Evolutionary conservation across 192 early-diverging fungal species (phyloP).

Genomic region (Backusella parvicylindrica): DNA sequence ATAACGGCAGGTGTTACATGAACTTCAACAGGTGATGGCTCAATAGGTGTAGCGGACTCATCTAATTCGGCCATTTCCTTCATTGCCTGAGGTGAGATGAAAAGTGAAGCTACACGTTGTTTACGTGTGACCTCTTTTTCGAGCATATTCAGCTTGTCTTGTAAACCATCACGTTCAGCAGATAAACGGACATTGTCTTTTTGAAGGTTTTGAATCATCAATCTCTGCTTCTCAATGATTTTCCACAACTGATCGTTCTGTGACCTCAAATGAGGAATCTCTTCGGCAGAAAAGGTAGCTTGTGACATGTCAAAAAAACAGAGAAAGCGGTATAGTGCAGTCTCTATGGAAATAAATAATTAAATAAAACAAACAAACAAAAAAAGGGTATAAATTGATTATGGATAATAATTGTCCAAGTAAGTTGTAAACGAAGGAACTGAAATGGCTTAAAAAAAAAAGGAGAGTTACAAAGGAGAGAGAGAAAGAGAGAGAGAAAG

Average conservation of each 20-base stretch:
- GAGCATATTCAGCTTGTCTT: constrained; percentile 22
- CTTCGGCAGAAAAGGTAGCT: neutral
- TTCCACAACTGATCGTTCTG: constrained; percentile 90
- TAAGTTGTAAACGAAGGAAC: neutral
- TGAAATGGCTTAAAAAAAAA: neutral
- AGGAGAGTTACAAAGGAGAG: neutral
- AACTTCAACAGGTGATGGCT: neutral
- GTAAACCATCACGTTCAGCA: constrained; percentile 41
- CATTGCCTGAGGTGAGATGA: constrained; percentile 14
- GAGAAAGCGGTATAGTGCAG: neutral
- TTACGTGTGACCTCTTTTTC: constrained; percentile 6
- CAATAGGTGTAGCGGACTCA: neutral
- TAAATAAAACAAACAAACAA: neutral
- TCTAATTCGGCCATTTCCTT: neutral
- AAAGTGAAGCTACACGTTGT: constrained; percentile 6
- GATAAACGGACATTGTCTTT: constrained; percentile 44
- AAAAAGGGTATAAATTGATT: constrained; percentile 1
- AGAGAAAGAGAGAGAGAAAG: neutral
- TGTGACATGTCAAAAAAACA: neutral
- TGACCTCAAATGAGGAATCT: neutral
- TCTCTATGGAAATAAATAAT: neutral
- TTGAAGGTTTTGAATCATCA: constrained; percentile 82
- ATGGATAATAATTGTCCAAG: neutral
- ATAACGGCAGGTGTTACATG: neutral
- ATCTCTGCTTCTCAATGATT: constrained; percentile 84